Percentiles rank a stretch among this genome's conserved stretches.
Conservation (phyloP, 768 basidiomycete genomes). For the Podaxis pistillaris region DNA sequence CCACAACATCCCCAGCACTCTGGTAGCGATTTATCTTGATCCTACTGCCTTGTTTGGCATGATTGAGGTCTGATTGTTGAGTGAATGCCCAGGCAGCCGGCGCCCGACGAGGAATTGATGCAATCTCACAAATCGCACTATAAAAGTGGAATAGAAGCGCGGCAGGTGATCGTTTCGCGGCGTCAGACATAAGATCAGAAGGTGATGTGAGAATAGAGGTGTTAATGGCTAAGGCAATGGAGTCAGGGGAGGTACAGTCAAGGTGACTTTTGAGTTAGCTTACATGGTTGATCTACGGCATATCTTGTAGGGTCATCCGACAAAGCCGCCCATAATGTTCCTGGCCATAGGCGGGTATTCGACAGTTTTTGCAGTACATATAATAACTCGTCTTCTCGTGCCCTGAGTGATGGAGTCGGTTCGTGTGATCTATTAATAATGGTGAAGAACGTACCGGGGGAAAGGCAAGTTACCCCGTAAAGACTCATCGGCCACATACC, state of each 20-base stretch:
- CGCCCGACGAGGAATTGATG: constrained; percentile 63
- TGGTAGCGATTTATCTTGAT: background rate
- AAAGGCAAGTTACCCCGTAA: constrained; percentile 89
- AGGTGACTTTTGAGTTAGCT: background rate
- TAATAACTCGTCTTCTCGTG: constrained; percentile 85
- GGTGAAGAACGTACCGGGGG: constrained; percentile 52
- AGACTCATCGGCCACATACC: constrained; percentile 82
- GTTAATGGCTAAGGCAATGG: constrained; percentile 26
- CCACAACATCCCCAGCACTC: constrained; percentile 27
- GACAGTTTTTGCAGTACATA: constrained; percentile 81
- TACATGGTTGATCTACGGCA: constrained; percentile 58
- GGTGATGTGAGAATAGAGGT: constrained; percentile 44
- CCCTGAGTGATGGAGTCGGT: constrained; percentile 37
- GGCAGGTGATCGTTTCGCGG: constrained; percentile 68
- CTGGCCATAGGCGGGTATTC: constrained; percentile 69
- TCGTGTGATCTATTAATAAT: background rate
- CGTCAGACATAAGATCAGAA: constrained; percentile 60
- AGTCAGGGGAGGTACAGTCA: background rate
- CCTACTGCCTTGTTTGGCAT: constrained; percentile 21
- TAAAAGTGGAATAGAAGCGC: constrained; percentile 93
- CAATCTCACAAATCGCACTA: constrained; percentile 73
- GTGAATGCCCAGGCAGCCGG: constrained; percentile 63
- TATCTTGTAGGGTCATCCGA: constrained; percentile 62
- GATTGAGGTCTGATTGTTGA: constrained; percentile 6
- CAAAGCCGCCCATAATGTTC: constrained; percentile 73